Evolutionary conservation across 805 yeast species (phyloP).

Genomic region (Ogataea ganodermae): DNA sequence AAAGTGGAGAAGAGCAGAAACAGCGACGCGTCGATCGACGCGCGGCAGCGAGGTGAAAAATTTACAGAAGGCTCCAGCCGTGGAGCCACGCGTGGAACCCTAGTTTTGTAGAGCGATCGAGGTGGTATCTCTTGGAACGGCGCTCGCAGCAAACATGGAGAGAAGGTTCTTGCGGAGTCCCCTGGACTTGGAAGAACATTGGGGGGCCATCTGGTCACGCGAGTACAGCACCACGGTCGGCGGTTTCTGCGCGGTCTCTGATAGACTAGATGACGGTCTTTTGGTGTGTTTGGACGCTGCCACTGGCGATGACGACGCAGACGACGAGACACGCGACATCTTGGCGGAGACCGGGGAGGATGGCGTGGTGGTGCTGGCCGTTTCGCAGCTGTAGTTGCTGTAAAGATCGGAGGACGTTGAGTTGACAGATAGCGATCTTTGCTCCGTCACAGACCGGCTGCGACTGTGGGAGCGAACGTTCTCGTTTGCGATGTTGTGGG

Average conservation of each 20-base stretch:
- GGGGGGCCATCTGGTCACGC: background rate
- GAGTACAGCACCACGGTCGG: background rate
- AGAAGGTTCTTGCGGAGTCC: conserved; percentile 3
- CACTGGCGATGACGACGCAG: background rate
- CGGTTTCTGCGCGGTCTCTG: background rate
- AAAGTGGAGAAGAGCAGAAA: background rate
- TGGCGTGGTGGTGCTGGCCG: background rate
- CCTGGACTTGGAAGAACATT: background rate
- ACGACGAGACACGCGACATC: conserved; percentile 1
- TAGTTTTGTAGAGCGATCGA: background rate
- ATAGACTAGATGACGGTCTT: no score
- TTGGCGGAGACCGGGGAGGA: conserved; percentile 5
- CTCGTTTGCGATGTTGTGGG: background rate
- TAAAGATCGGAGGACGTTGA: background rate
- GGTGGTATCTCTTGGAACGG: conserved; percentile 4
- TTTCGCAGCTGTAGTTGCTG: conserved; percentile 3
- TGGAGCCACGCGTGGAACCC: no score
- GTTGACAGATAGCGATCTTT: background rate
- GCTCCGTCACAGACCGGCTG: conserved; percentile 1
- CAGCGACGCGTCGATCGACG: conserved; percentile 3
- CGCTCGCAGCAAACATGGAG: conserved; percentile 1
- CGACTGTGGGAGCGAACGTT: background rate
- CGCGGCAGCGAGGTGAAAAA: background rate
- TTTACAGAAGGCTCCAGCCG: no score
- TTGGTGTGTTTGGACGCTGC: background rate